These are phyloP conservation scores for Torrubiella hemipterigena DNA, from an alignment of 2,329 filamentous ascomycete species.

Conservation along the genomic window DNA sequence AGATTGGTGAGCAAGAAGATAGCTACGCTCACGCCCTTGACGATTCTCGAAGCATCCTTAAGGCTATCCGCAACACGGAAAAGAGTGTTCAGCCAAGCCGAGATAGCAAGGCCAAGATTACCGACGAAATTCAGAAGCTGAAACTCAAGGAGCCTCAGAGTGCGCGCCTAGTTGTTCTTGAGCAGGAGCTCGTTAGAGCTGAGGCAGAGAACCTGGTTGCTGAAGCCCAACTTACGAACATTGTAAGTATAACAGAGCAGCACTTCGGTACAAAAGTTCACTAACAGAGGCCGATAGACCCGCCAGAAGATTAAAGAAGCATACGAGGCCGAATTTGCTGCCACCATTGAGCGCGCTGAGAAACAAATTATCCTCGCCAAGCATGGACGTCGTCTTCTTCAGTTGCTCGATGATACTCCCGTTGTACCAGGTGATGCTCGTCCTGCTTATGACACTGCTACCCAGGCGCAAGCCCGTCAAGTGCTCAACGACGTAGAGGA, in stretches of 20 bases:
- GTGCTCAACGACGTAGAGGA: constrained; percentile 88
- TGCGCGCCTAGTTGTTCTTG: constrained; percentile 67
- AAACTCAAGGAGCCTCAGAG: constrained; percentile 89
- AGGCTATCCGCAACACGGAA: constrained; percentile 92
- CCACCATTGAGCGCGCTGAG: constrained; percentile 89
- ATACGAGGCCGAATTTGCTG: constrained; percentile 77
- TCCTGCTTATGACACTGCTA: constrained; percentile 51
- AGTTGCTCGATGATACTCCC: constrained; percentile 79
- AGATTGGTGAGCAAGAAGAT: constrained; percentile 92
- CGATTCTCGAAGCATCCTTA: constrained; percentile 70
- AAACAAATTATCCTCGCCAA: constrained; percentile 92
- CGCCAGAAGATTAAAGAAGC: constrained; percentile 94
- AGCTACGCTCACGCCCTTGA: constrained; percentile 76
- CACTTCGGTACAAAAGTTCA: not conserved
- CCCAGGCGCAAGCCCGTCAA: constrained; percentile 66
- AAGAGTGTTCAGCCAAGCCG: constrained; percentile 87
- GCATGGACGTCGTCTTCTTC: constrained; percentile 74
- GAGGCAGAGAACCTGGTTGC: constrained; percentile 95
- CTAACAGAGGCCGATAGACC: constrained; percentile 42
- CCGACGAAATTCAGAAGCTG: constrained; percentile 82
- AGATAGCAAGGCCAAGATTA: constrained; percentile 76
- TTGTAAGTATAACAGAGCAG: constrained; percentile 49
- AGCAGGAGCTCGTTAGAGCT: constrained; percentile 91
- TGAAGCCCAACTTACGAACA: constrained; percentile 90
- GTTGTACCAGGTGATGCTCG: constrained; percentile 76